Conservation (phyloP, 495 filamentous ascomycete species). For the Podospora pseudopauciseta region DNA sequence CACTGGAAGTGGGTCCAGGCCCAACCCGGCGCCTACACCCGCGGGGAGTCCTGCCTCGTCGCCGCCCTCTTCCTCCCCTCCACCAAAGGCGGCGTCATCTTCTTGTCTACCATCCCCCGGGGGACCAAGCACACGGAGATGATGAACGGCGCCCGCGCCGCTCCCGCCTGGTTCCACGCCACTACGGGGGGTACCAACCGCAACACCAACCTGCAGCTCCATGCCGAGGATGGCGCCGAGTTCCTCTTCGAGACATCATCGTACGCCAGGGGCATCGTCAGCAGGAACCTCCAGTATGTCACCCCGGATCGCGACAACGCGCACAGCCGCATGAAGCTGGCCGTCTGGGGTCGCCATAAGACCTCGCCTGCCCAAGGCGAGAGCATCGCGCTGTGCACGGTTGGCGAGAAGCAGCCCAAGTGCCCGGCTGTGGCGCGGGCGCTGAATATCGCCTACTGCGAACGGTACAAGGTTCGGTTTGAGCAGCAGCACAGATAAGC, state of each 20-base stretch:
- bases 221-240: no score
- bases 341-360: neutral
- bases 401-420: neutral
- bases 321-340: neutral
- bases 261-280: neutral
- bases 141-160: no score
- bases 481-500: neutral
- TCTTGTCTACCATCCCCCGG: no score
- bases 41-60: neutral
- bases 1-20: neutral
- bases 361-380: neutral
- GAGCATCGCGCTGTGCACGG: neutral
- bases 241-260: no score
- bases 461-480: neutral
- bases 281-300: neutral
- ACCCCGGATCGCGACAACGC: neutral
- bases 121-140: no score
- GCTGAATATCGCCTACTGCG: neutral
- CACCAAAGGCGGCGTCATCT: no score
- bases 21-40: neutral
- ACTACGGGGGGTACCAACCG: no score
- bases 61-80: neutral
- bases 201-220: no score
- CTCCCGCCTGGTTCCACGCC: no score
- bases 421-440: neutral